phyloP scores from a whole-genome alignment of 108 stramenopile species.

The Stephanodiscus triporus region DNA sequence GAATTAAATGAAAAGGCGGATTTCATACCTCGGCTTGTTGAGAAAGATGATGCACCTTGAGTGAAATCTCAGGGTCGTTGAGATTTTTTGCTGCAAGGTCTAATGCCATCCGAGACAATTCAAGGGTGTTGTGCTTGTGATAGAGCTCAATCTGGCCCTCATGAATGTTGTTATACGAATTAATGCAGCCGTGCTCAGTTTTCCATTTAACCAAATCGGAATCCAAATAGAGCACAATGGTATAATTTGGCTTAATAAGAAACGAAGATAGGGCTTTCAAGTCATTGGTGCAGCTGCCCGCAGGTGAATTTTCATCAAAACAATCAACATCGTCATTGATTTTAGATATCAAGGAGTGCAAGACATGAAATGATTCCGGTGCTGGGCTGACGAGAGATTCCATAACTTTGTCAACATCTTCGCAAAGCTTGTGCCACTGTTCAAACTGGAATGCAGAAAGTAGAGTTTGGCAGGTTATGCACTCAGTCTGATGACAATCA shows the following conservation, averaged over 20 bases:
- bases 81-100: slow-evolving; percentile 27
- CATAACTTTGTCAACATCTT: slow-evolving; percentile 31
- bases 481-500: background rate
- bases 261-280: slow-evolving; percentile 26
- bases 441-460: slow-evolving; percentile 1
- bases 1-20: background rate
- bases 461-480: background rate
- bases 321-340: slow-evolving; percentile 13
- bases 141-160: slow-evolving; percentile 14
- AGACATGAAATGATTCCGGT: slow-evolving; percentile 41
- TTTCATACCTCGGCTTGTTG: slow-evolving; percentile 44
- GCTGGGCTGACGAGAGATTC: slow-evolving; percentile 38
- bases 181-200: background rate
- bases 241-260: slow-evolving; percentile 30
- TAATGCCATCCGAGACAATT: slow-evolving; percentile 31
- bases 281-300: background rate
- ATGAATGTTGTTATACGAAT: slow-evolving; percentile 1
- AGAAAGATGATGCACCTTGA: slow-evolving; percentile 33
- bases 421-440: slow-evolving; percentile 28
- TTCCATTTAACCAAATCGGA: slow-evolving; percentile 27
- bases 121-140: slow-evolving; percentile 31
- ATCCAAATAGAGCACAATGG: slow-evolving; percentile 26
- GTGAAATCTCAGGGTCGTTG: slow-evolving; percentile 3
- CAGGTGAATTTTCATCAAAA: background rate
- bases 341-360: slow-evolving; percentile 21